Base-by-base conservation (phyloP, 1,139 yeast genomes). In the Geotrichum siamense region DNA sequence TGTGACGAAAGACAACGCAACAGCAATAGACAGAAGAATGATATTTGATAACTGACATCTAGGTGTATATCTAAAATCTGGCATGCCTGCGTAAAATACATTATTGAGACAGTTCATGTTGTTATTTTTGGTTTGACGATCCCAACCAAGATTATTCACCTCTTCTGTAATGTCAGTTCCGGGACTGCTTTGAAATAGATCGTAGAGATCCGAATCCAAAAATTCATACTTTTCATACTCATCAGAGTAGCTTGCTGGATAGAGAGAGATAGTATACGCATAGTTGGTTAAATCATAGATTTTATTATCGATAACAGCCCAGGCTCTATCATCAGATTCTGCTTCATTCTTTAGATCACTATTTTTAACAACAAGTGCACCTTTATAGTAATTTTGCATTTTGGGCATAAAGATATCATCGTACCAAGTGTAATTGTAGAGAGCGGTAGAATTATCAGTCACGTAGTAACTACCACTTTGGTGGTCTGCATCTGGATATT, bases 211-310 rank as follows among this genome's bases (percentile, higher is more conserved):
- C n/a, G 48, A 38, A 38, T 60, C 62, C 51, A 67, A 58, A 49
- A 67, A 67, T 46, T 56, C 57, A 49, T 58, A 65, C 47, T 55
- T 53, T 32, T 49, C 52, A 41, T 51, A 56, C 17, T 37, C 38
- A 2, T 55, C 43, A 9, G 57, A 50, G 21, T 43, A 49, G 19
- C 44, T 33, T 6, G 47, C 25, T 1, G 61, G 58, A 42, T 50
- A 50, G 5, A 30, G 34, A 4, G 38, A 35, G 20, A 53, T 52
- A 3, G 71, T 66, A 39, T 49, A 42, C 48, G 64, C 56, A 51
- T 67, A 67, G 44, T 62, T 57, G 27, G 69, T 58, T 43, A 67
- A 55, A 43, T 67, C 71, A 47, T 63, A 67, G 36, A 67, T 56
- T 31, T 58, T 56, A 27, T 57, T 55, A 50, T 65, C 55, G 39